phyloP scores from a whole-genome alignment of 768 basidiomycete genomes.

The Hebeloma cylindrosporum region DNA sequence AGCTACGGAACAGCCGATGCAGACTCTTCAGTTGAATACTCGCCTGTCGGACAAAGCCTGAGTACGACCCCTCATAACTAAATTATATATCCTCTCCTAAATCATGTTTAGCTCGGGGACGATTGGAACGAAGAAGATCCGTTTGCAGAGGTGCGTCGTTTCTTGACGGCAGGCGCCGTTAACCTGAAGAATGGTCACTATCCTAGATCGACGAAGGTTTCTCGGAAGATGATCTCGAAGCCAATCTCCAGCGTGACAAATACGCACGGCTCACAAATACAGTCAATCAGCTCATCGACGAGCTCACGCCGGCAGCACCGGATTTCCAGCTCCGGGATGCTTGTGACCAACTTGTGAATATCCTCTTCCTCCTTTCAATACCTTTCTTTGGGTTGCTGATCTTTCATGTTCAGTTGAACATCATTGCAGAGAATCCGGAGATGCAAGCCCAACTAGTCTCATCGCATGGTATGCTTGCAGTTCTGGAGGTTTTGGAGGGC shows the following conservation, averaged over 20 bases:
- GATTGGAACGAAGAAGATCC: constrained; percentile 93
- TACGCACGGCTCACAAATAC: constrained; percentile 80
- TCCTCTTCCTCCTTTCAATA: neutral
- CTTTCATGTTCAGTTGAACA: constrained; percentile 51
- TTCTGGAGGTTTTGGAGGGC: constrained; percentile 90
- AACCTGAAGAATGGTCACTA: neutral
- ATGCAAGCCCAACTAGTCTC: constrained; percentile 88
- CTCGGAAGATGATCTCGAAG: constrained; percentile 86
- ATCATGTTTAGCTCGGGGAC: constrained; percentile 59
- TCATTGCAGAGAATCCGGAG: constrained; percentile 79
- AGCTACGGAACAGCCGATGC: constrained; percentile 61
- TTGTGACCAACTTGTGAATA: constrained; percentile 83
- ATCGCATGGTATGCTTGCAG: constrained; percentile 92
- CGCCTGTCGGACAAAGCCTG: constrained; percentile 83
- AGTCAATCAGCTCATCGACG: constrained; percentile 84
- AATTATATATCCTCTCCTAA: constrained; percentile 3
- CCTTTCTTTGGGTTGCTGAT: neutral
- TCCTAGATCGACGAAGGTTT: constrained; percentile 88
- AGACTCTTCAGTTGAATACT: constrained; percentile 83
- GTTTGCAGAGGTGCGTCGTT: constrained; percentile 75
- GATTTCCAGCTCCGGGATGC: constrained; percentile 83
- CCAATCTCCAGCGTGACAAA: constrained; percentile 92
- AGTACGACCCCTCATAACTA: constrained; percentile 11
- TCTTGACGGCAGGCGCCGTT: neutral
- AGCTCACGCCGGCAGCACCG: constrained; percentile 76